A percentile compares a stretch with the other conserved stretches of the same genome.
phyloP scores from a whole-genome alignment of 352 stramenopile genomes.

The Phytophthora pini region DNA sequence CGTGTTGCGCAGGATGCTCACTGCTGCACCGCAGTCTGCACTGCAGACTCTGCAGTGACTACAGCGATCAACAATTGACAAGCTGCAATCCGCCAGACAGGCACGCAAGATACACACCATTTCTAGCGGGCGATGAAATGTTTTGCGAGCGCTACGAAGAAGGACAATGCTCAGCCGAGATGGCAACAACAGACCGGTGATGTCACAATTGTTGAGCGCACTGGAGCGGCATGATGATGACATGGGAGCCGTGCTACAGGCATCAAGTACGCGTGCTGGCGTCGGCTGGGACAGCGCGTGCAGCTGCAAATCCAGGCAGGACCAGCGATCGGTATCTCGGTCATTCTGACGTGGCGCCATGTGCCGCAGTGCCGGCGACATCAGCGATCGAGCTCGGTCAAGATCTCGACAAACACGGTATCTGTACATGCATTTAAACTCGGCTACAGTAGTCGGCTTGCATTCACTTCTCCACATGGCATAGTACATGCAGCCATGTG shows the following conservation, averaged over 20 bases:
- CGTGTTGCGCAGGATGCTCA: too few relatives aligned
- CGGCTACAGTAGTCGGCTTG: not conserved
- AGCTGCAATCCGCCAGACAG: not conserved
- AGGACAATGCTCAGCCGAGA: too few relatives aligned
- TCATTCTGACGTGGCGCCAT: conserved; percentile 12
- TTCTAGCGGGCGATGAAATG: not conserved
- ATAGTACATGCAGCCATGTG: conserved; percentile 1
- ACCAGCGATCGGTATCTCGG: conserved; percentile 2
- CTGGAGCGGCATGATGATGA: conserved; percentile 9
- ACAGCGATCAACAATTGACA: not conserved
- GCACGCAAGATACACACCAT: conserved; percentile 24
- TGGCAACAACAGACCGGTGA: not conserved
- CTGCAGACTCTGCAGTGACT: too few relatives aligned
- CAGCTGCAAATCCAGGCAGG: conserved; percentile 18
- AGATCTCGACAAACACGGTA: conserved; percentile 5
- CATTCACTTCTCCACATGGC: not conserved
- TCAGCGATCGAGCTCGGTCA: not conserved
- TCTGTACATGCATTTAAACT: not conserved
- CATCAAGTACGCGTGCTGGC: conserved; percentile 5
- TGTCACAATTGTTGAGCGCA: not conserved
- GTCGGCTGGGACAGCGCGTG: not conserved
- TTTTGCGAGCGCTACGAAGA: not conserved
- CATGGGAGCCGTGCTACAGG: not conserved
- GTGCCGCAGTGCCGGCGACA: not conserved
- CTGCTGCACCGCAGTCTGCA: too few relatives aligned